These are phyloP conservation scores for Senna tora DNA, from an alignment of 306 rosid species.

Conservation along the genomic window DNA sequence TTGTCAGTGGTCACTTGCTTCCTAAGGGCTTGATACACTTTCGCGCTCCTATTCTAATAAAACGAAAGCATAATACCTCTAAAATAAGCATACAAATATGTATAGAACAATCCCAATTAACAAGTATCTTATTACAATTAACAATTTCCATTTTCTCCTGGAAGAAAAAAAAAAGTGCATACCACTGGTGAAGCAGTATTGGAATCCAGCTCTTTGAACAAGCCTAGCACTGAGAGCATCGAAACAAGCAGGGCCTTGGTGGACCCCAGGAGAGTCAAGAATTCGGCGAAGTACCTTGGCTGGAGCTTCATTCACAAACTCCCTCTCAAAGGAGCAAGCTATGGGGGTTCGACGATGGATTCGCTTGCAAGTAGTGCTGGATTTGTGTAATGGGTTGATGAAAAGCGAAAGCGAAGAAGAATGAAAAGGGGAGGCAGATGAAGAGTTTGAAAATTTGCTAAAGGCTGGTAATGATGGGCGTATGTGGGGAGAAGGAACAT, in stretches of 20 bases:
- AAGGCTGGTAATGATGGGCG: background rate
- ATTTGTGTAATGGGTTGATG: background rate
- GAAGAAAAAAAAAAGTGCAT: background rate
- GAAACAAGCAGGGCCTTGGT: slow-evolving; percentile 86
- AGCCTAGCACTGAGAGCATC: slow-evolving; percentile 89
- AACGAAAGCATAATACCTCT: background rate
- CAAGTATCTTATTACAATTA: background rate
- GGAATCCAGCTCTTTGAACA: slow-evolving; percentile 72
- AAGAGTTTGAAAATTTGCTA: background rate
- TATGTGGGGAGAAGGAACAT: background rate
- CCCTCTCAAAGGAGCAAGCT: slow-evolving; percentile 39
- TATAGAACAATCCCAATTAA: background rate
- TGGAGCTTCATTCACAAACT: slow-evolving; percentile 35
- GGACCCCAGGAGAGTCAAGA: slow-evolving; percentile 62
- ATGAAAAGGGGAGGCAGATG: background rate
- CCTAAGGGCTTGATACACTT: background rate
- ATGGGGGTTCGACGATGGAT: slow-evolving; percentile 15
- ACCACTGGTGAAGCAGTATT: slow-evolving; percentile 83
- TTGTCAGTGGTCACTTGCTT: slow-evolving; percentile 1
- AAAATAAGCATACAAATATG: background rate
- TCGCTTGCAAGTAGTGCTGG: background rate
- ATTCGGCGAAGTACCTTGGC: slow-evolving; percentile 65
- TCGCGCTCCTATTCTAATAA: background rate
- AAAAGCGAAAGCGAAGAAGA: background rate
- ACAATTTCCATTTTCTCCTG: background rate